Evolutionary conservation across 2,329 filamentous ascomycete genomes (phyloP).

Genomic region (Ophiosphaerella korrae): DNA sequence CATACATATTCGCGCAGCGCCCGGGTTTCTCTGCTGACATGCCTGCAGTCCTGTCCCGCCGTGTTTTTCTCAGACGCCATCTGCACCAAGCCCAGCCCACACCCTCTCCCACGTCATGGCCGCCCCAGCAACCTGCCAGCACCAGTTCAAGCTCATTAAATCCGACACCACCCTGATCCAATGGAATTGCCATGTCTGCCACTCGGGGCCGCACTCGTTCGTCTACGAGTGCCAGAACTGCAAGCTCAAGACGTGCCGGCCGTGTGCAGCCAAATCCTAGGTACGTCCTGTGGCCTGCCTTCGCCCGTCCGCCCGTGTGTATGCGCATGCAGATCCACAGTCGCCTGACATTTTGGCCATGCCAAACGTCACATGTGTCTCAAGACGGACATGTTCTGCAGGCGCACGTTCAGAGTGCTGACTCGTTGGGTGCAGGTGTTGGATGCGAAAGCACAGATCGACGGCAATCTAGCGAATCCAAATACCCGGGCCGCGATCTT

Average conservation of each 20-base stretch:
- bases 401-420: slow-evolving; percentile 26
- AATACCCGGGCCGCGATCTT: slow-evolving; percentile 13
- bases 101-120: slow-evolving; percentile 46
- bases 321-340: slow-evolving; percentile 5
- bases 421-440: slow-evolving; percentile 26
- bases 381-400: slow-evolving; percentile 13
- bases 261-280: slow-evolving; percentile 53
- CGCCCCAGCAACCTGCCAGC: slow-evolving; percentile 54
- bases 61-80: not conserved
- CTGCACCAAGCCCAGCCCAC: slow-evolving; percentile 7
- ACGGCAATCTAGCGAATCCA: slow-evolving; percentile 27
- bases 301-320: not conserved
- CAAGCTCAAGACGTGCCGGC: slow-evolving; percentile 57
- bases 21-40: slow-evolving; percentile 29
- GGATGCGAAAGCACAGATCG: slow-evolving; percentile 28
- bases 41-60: slow-evolving; percentile 20
- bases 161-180: slow-evolving; percentile 57
- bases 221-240: slow-evolving; percentile 58
- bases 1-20: slow-evolving; percentile 33
- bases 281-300: slow-evolving; percentile 14
- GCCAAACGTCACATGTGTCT: slow-evolving; percentile 10
- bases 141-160: slow-evolving; percentile 58
- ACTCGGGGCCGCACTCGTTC: slow-evolving; percentile 56
- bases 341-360: slow-evolving; percentile 6
- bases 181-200: slow-evolving; percentile 60